phyloP scores from a whole-genome alignment of 2,329 filamentous ascomycete genomes.

The Aphanoascus verrucosus region DNA sequence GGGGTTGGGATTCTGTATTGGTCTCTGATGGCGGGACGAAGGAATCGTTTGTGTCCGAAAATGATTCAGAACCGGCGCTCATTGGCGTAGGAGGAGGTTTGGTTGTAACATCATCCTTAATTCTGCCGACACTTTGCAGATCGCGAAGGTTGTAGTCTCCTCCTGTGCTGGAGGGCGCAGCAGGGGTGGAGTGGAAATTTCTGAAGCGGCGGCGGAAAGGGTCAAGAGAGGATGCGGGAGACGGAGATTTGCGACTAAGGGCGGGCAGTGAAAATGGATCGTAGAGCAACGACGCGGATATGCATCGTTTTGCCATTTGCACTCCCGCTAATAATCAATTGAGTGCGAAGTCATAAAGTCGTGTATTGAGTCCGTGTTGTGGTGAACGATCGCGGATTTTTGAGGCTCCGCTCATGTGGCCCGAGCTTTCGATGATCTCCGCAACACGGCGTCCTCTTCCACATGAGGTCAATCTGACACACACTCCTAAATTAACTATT shows the following conservation, averaged over 20 bases:
- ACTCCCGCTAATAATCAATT: neutral
- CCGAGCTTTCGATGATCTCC: neutral
- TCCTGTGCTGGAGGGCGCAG: neutral
- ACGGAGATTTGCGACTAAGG: neutral
- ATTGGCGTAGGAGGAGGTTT: neutral
- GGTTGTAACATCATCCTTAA: neutral
- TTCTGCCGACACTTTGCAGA: neutral
- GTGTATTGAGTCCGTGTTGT: neutral
- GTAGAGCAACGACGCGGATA: neutral
- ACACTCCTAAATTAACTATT: neutral
- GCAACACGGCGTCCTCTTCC: neutral
- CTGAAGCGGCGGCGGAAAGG: neutral
- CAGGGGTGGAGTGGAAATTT: neutral
- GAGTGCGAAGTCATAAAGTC: neutral
- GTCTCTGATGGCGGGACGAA: neutral
- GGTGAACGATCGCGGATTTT: neutral
- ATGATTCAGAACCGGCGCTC: neutral
- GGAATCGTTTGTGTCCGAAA: neutral
- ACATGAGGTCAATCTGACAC: neutral
- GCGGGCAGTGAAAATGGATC: neutral
- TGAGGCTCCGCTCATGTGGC: neutral
- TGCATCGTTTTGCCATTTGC: slow-evolving; percentile 4
- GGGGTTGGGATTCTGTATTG: neutral
- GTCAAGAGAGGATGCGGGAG: neutral
- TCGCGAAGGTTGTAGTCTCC: neutral